Percentiles rank a stretch among this genome's conserved stretches.
These are phyloP conservation scores for Nissolia schottii DNA, from an alignment of 306 rosid species.

Conservation along the genomic window DNA sequence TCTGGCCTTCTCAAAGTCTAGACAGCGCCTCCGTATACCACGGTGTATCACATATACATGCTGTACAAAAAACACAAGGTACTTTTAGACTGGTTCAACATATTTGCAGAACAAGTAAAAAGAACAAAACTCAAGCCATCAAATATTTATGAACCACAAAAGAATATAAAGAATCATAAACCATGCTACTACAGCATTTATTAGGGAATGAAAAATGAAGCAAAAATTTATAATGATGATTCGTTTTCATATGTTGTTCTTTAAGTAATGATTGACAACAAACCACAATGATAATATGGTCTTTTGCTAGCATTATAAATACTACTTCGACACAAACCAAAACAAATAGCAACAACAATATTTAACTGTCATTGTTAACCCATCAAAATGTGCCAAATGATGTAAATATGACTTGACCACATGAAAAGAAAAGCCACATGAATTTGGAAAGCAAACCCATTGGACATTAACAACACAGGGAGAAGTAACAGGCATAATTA, in stretches of 20 bases:
- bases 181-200: not conserved
- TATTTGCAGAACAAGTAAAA: not conserved
- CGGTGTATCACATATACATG: constrained; percentile 53
- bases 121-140: not conserved
- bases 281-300: not conserved
- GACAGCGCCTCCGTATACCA: constrained; percentile 79
- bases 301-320: constrained; percentile 11
- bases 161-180: not conserved
- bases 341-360: not conserved
- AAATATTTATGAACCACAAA: not conserved
- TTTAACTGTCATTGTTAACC: not conserved
- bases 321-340: not conserved
- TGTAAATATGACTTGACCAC: not conserved
- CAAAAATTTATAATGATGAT: not conserved
- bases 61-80: constrained; percentile 38
- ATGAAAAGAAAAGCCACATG: not conserved
- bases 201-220: not conserved
- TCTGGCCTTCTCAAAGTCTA: constrained; percentile 67
- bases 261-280: not conserved
- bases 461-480: not conserved
- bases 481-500: not conserved
- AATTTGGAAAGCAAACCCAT: not conserved
- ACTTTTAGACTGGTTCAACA: not conserved
- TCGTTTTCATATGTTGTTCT: not conserved
- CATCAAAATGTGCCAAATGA: not conserved